Percentiles rank a stretch among this genome's conserved stretches.
phyloP scores from a whole-genome alignment of 2,329 filamentous ascomycete genomes.

The Penicillium sumatraense region DNA sequence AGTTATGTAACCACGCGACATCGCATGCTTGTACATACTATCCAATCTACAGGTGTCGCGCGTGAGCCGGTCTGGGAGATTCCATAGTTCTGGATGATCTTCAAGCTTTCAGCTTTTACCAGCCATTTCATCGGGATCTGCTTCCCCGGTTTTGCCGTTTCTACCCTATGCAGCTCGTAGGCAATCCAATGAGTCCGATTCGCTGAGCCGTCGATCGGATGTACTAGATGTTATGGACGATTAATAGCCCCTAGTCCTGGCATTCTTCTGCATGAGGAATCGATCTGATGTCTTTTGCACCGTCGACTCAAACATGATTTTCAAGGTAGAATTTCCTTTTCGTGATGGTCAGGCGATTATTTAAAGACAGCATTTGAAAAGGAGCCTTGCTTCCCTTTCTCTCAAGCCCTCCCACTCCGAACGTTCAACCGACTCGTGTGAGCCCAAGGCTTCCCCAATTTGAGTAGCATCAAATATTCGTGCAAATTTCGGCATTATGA shows the following conservation, averaged over 20 bases:
- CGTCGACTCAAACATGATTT: neutral
- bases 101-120: neutral
- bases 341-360: neutral
- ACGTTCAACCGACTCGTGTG: neutral
- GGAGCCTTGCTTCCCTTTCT: neutral
- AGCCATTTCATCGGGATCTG: neutral
- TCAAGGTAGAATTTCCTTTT: neutral
- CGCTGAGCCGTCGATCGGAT: neutral
- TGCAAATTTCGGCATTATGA: neutral
- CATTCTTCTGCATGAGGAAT: constrained; percentile 6
- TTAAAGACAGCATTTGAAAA: neutral
- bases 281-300: constrained; percentile 2
- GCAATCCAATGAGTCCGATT: neutral
- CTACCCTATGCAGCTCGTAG: neutral
- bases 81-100: neutral
- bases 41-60: neutral
- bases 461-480: neutral
- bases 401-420: neutral
- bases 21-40: neutral
- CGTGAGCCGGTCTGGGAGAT: neutral
- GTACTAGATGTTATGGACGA: neutral
- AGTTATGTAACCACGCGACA: neutral
- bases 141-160: neutral
- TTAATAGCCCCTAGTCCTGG: neutral
- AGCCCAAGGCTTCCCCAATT: too few relatives aligned